Percentiles rank a stretch among this genome's conserved stretches.
Conservation (phyloP, 1,139 yeast genomes). For the Hansenula sp. region DNA sequence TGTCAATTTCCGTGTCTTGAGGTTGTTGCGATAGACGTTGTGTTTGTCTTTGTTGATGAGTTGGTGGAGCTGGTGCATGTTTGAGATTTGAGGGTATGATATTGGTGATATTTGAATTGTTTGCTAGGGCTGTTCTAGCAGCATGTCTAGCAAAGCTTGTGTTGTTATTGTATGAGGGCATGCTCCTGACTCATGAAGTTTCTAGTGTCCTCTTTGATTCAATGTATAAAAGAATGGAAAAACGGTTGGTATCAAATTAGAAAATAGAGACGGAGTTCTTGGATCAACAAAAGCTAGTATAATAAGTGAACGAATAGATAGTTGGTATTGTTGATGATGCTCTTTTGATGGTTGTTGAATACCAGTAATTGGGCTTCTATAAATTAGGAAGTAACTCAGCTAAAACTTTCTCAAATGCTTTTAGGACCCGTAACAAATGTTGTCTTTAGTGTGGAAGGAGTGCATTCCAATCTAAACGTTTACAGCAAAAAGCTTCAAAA, state of each 20-base stretch:
- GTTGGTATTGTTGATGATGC: neutral
- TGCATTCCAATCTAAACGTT: neutral
- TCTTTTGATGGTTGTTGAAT: neutral
- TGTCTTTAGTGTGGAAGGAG: neutral
- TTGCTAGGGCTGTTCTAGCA: constrained; percentile 20
- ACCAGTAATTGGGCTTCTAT: too few relatives aligned
- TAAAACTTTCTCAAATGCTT: too few relatives aligned
- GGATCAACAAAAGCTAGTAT: neutral
- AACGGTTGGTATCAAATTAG: too few relatives aligned
- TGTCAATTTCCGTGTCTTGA: constrained; percentile 23
- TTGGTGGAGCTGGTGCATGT: neutral
- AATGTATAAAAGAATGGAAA: neutral
- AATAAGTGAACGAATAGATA: neutral
- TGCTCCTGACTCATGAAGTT: neutral
- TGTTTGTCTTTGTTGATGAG: too few relatives aligned
- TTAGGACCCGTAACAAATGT: neutral
- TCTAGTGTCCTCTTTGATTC: too few relatives aligned
- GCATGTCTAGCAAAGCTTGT: constrained; percentile 21
- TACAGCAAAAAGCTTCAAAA: too few relatives aligned
- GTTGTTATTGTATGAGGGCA: constrained; percentile 3
- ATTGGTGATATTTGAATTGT: constrained; percentile 16
- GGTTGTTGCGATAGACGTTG: neutral
- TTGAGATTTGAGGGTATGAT: constrained; percentile 1
- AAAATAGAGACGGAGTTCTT: too few relatives aligned
- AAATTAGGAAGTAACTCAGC: too few relatives aligned